A percentile compares a stretch with the other conserved stretches of the same genome.
phyloP scores from a whole-genome alignment of 2,329 filamentous ascomycete genomes.

The Talaromyces sp. region DNA sequence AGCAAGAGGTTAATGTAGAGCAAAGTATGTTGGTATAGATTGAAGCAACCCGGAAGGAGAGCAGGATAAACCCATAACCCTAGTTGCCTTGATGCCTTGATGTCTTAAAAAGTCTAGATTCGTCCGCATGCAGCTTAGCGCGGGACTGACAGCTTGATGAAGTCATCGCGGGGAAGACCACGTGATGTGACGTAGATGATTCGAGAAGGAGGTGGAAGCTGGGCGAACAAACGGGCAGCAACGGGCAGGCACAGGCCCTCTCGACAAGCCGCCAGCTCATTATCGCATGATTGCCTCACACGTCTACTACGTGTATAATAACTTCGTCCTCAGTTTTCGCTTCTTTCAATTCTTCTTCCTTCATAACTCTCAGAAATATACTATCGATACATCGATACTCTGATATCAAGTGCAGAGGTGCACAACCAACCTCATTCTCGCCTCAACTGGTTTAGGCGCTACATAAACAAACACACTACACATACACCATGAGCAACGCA shows the following conservation, averaged over 20 bases:
- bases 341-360: neutral
- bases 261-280: neutral
- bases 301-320: conserved; percentile 6
- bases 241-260: conserved; percentile 1
- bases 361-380: neutral
- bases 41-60: neutral
- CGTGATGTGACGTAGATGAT: conserved; percentile 18
- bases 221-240: conserved; percentile 16
- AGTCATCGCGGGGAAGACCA: conserved; percentile 7
- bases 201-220: conserved; percentile 16
- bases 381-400: neutral
- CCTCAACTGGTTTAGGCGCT: neutral
- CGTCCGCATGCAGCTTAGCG: neutral
- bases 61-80: neutral
- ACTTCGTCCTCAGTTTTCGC: neutral
- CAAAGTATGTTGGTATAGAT: neutral
- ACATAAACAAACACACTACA: neutral
- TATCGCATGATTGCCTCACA: neutral
- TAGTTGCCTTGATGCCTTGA: neutral
- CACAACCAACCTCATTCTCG: neutral
- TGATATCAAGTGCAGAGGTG: neutral
- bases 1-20: neutral
- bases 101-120: neutral
- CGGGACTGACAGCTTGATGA: neutral
- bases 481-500: conserved; percentile 39